Evolutionary conservation across 2,329 filamentous ascomycete species (phyloP), one percentile per base, ranked within the genome.

Genomic region (Xylariaceae sp.): DNA sequence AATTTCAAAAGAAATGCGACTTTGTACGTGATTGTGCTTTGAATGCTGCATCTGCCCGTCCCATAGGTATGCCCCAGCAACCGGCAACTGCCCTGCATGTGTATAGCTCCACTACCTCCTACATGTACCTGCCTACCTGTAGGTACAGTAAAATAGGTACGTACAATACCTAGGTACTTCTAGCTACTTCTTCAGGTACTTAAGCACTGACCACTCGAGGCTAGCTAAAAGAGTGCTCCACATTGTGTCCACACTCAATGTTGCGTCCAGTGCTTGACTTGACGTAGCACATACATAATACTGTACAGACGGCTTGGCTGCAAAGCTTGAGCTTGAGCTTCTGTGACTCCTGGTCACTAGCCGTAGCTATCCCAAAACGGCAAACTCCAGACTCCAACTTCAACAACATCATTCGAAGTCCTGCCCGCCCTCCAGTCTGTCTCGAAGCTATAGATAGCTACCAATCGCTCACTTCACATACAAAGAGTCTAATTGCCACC

Each of bases 311-410:
- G n/a, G n/a, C n/a, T n/a, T n/a, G n/a, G n/a, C 29, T 30, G 29
- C 29, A 8, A n/a, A 30, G 8, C 29, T n/a, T n/a, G 15, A 23
- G 20, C 20, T 40, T 20, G n/a, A 13, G n/a, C n/a, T 40, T 5
- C 15, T 40, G 20, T 23, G n/a, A 15, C 36, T 40, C 16, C 15
- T 4, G 20, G 36, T n/a, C n/a, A 8, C 29, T 8, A 8, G 29
- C n/a, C n/a, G 36, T 40, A 59, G 53, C 56, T 62, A 56, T 54
- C 61, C 61, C 55, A 57, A 57, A 62, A 57, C 45, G 50, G 58
- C 18, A 58, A 57, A 54, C 50, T 50, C 32, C 39, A 60, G 23
- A 35, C 6, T 18, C 20, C 32, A 43, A 29, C 40, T 37, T 10
- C 35, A 23, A 57, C 56, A 23, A 51, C 57, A 53, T 21, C 50